Percentiles rank a stretch among this genome's conserved stretches.
phyloP scores from a whole-genome alignment of 2,329 filamentous ascomycete genomes.

The Hypoxylon sp. region DNA sequence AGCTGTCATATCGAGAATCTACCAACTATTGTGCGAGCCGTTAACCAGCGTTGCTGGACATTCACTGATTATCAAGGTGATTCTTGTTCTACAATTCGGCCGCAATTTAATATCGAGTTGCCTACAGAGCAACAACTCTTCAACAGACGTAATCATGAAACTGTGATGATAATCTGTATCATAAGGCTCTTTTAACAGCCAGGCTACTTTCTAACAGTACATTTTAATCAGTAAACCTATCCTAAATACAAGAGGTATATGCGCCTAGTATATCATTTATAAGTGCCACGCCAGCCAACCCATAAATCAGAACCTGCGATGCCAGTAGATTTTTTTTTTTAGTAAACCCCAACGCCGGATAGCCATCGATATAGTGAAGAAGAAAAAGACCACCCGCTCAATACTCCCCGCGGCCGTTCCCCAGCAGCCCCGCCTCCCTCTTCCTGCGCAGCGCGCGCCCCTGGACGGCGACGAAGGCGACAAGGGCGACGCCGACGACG shows the following conservation, averaged over 20 bases:
- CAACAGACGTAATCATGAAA: too few relatives aligned
- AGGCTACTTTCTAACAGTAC: background rate
- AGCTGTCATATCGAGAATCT: background rate
- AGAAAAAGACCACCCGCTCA: conserved; percentile 5
- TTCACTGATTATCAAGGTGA: background rate
- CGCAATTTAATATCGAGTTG: background rate
- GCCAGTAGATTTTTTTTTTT: conserved; percentile 26
- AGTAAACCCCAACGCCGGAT: background rate
- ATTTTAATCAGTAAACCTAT: conserved; percentile 3
- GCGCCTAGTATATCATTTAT: conserved; percentile 1
- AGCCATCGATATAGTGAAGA: too few relatives aligned
- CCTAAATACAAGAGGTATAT: conserved; percentile 20
- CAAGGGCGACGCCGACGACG: conserved; percentile 69
- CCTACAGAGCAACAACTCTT: background rate
- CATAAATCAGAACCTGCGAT: conserved; percentile 22
- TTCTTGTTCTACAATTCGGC: background rate
- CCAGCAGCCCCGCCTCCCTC: conserved; percentile 23
- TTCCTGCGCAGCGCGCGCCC: conserved; percentile 43
- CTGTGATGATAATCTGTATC: too few relatives aligned
- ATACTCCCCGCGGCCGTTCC: conserved; percentile 26
- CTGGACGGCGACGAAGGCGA: conserved; percentile 67
- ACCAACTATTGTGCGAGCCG: background rate
- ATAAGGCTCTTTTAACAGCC: too few relatives aligned
- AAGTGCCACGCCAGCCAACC: conserved; percentile 4
- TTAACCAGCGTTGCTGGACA: background rate